Evolutionary conservation across 129 eudicot species (phyloP), one percentile per base, ranked within the genome.

Genomic region (Scalesia atractyloides): DNA sequence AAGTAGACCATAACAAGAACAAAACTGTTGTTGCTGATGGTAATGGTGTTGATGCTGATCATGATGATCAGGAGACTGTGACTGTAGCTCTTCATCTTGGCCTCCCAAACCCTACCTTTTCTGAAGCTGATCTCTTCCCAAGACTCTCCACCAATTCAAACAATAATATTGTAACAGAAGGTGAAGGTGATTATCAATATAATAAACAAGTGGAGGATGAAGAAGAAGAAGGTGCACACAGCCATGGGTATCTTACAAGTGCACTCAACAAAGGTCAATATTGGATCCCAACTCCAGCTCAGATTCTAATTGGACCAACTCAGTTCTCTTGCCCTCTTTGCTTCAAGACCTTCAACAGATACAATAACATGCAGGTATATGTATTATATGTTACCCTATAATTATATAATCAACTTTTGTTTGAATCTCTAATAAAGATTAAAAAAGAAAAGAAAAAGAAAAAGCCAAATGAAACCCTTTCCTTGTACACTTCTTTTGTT

Each of bases 201-300:
- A 14, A 36, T 24, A 62, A 66, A 57, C 65, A 60, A 0, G 82
- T 65, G 68, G 77, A 68, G 65, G 89, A 86, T 57, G 88, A 84
- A 53, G 86, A 82, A 60, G 86, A 82, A 60, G 66, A 30, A n/a
- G 83, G 80, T 75, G 52, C 82, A 53, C 46, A 71, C 49, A 78
- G 30, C 61, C 59, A 64, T 26, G 86, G 74, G 48, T 81, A 81
- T 77, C 75, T 79, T 26, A 52, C 90, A 68, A 84, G 77, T 70
- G 69, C 91, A 66, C 83, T 92, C 33, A 87, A 89, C 82, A 92
- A 92, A 81, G 98, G 98, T 52, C 96, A 92, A 70, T 92, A 92
- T 78, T 92, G 98, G 98, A 92, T 92, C 80, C 98, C 98, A 11
- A 92, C 96, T 14, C 96, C 97, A 53, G 83, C 94, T 58, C 97